Evolutionary conservation across 169 alveolate species (phyloP), one percentile per base, ranked within the genome.

Genomic region (Besnoitia besnoiti): DNA sequence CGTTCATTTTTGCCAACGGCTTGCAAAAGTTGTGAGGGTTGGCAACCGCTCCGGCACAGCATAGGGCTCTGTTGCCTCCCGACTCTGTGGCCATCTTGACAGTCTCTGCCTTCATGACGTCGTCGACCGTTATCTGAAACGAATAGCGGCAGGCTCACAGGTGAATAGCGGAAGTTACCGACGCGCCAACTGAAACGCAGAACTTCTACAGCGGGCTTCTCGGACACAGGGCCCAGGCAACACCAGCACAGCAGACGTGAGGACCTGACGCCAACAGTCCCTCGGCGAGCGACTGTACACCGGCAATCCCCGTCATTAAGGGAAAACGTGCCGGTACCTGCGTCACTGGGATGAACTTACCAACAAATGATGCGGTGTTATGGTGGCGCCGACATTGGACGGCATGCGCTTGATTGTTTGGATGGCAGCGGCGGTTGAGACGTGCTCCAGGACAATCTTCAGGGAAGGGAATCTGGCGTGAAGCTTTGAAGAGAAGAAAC

Each of bases 11-110:
- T 46, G 96, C 93, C 40, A 94, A 39, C 3, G 96, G 96, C 90
- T 94, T 94, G 94, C 96, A 94, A 49, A 94, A 94, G 89, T 94
- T 91, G 89, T 91, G 96, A 24, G 93, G 93, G 19, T 85, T 21
- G n/a, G 42, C 35, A 37, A 92, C 89, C 39, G 67, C 50, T 40
- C 50, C 73, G 49, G 85, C 85, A 44, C 30, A 37, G 46, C 75
- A 35, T 5, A 49, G 42, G 0, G 21, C 47, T 33, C 49, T 67
- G 39, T 55, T 42, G 5, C 39, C 40, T 42, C 33, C 55, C 7
- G 50, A 19, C 40, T 61, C 16, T 27, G 24, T 82, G 49, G 44
- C 55, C 47, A 21, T 35, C 24, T 7, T 37, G 27, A 59, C 44
- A 27, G 14, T 61, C 46, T 82, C 94, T 46, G 84, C 50, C 33